phyloP scores from a whole-genome alignment of 352 stramenopile genomes.

The Phytopythium ostracodes region DNA sequence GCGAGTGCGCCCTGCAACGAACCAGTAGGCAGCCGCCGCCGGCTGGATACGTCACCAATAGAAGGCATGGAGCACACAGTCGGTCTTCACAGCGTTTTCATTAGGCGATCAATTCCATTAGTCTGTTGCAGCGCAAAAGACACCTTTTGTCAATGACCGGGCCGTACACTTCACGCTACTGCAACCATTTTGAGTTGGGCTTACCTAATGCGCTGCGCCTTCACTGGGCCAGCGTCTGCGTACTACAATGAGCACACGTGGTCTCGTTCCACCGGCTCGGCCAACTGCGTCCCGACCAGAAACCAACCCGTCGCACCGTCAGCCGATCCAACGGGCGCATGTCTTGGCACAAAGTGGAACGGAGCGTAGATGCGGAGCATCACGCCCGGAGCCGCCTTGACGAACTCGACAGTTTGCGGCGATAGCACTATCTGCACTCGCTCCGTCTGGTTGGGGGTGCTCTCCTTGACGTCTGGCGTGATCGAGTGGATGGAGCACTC shows the following conservation, averaged over 20 bases:
- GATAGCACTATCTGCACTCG: conserved; percentile 36
- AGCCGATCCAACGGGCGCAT: conserved; percentile 17
- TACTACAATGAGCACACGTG: not conserved
- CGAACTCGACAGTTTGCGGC: conserved; percentile 15
- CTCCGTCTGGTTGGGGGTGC: conserved; percentile 3
- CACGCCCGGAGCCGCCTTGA: conserved; percentile 24
- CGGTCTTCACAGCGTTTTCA: not conserved
- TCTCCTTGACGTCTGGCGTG: conserved; percentile 13
- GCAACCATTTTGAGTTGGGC: too few species aligned
- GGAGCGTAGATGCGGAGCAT: conserved; percentile 50
- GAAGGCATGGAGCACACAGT: not conserved
- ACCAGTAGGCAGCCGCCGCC: not conserved
- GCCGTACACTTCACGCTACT: too few species aligned
- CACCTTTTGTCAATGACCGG: not conserved
- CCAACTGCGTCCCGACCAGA: conserved; percentile 46
- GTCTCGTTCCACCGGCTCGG: conserved; percentile 27
- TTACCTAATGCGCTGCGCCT: too few species aligned
- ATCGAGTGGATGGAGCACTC: conserved; percentile 30
- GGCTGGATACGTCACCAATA: too few species aligned
- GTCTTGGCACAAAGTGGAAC: conserved; percentile 46
- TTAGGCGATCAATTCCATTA: not conserved
- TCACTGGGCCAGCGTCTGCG: too few species aligned
- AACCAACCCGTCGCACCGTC: conserved; percentile 22
- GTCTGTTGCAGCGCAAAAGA: not conserved
- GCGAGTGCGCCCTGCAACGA: not conserved